Evolutionary conservation across 495 filamentous ascomycete genomes (phyloP), one percentile per base, ranked within the genome.

Genomic region (Cetradonia linearis): DNA sequence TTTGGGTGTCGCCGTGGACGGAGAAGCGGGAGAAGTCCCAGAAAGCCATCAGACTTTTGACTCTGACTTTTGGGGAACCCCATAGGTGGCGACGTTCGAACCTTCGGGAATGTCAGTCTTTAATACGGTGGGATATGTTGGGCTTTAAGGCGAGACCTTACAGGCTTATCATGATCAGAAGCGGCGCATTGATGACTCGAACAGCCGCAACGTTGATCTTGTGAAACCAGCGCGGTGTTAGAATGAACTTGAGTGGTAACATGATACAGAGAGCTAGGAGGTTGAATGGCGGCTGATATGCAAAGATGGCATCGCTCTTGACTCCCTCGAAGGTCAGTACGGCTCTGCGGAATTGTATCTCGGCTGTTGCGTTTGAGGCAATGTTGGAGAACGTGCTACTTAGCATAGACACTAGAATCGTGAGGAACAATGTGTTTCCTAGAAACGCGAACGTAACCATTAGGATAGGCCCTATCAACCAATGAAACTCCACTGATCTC

Each of bases 321-420:
- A 89, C 86, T 52, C 85, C 85, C 70, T 88, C 84, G 23, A 88
- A 82, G 1, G 86, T 88, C n/a, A 86, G 68, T 5, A 89, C 86
- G 4, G 86, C 82, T 53, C 80, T 77, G 56, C 84, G 78, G 67
- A 86, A 89, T 67, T 86, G 83, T 42, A 86, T 83, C 69, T 89
- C 86, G 20, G 83, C 83, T 0, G 78, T 79, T 1, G 84, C 81
- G 62, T 87, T 85, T 48, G 72, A 70, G 10, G 81, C 79, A 55
- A 89, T 83, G 38, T 77, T 84, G 56, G 80, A 75, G 63, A 87
- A 89, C 1, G 86, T 88, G 55, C 83, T 86, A 48, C 78, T 83
- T 3, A 89, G 75, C 80, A 88, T 88, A 20, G 86, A 86, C 2
- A 89, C 85, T 4, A 89, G 75, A 48, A 89, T 85, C 16, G 86